Evolutionary conservation across 2,329 filamentous ascomycete genomes (phyloP).

Genomic region (Ampelomyces quisqualis): DNA sequence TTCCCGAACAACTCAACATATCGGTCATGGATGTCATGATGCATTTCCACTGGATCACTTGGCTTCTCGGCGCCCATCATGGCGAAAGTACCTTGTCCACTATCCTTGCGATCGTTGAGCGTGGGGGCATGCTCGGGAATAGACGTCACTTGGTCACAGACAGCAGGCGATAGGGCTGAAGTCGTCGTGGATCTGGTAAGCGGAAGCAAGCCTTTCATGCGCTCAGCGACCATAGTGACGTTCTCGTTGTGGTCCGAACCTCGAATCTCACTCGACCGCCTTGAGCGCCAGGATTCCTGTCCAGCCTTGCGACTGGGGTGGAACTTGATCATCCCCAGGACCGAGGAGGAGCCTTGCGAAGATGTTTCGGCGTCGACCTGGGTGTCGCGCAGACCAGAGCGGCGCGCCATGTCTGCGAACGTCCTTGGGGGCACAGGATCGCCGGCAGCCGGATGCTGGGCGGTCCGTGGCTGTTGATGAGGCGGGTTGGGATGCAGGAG

Average conservation of each 20-base stretch:
- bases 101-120: neutral
- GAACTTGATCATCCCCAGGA: slow-evolving; percentile 23
- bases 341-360: slow-evolving; percentile 17
- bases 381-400: slow-evolving; percentile 14
- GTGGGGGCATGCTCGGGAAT: neutral
- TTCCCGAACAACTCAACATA: slow-evolving; percentile 46
- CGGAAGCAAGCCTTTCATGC: neutral
- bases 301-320: slow-evolving; percentile 22
- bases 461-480: slow-evolving; percentile 1
- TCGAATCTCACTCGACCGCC: neutral
- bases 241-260: slow-evolving; percentile 15
- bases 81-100: neutral
- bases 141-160: too few species aligned
- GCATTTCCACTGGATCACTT: neutral
- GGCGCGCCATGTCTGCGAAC: slow-evolving; percentile 37
- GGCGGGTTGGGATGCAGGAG: slow-evolving; percentile 8
- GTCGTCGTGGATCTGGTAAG: neutral
- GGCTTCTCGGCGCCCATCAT: neutral
- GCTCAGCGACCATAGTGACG: neutral
- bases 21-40: slow-evolving; percentile 16
- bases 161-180: too few species aligned
- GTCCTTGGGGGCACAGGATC: slow-evolving; percentile 11
- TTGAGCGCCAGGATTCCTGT: slow-evolving; percentile 22
- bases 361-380: slow-evolving; percentile 13
- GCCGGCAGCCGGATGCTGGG: neutral